phyloP scores from a whole-genome alignment of 177 flowering plant genomes.

The Vitis hybrid region DNA sequence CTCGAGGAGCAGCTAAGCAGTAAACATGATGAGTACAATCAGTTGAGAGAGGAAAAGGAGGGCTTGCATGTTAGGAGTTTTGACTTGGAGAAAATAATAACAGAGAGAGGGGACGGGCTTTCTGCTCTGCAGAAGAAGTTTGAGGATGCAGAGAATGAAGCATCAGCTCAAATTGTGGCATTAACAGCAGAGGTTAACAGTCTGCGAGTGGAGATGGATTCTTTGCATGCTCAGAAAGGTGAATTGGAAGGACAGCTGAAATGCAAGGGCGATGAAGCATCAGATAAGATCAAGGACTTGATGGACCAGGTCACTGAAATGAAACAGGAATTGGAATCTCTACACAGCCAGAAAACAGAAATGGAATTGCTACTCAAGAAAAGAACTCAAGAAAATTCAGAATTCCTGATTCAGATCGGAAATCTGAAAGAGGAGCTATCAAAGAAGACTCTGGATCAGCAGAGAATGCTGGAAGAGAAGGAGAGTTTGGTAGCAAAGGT shows the following conservation, averaged over 20 bases:
- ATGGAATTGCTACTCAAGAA: constrained; percentile 8
- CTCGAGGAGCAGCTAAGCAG: constrained; percentile 20
- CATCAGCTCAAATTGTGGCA: constrained; percentile 8
- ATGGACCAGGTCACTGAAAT: neutral
- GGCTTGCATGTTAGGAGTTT: neutral
- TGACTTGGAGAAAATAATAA: constrained; percentile 1
- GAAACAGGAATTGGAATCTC: constrained; percentile 5
- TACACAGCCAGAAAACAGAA: neutral
- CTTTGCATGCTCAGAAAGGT: neutral
- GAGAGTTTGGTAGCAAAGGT: no score
- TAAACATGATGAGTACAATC: constrained; percentile 15
- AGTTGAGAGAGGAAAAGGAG: constrained; percentile 14
- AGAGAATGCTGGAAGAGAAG: no score
- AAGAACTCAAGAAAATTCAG: constrained; percentile 9
- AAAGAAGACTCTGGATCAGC: no score
- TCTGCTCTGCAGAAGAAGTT: constrained; percentile 8
- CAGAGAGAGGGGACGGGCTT: constrained; percentile 5
- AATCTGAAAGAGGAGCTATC: constrained; percentile 11
- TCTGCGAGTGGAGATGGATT: neutral
- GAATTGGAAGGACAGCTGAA: neutral
- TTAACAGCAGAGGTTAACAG: constrained; percentile 14
- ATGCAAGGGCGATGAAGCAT: neutral
- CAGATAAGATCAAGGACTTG: neutral
- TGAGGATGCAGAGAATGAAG: constrained; percentile 10
- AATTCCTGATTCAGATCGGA: constrained; percentile 8